phyloP scores from a whole-genome alignment of 2,329 filamentous ascomycete genomes.

The Curvularia lunata region DNA sequence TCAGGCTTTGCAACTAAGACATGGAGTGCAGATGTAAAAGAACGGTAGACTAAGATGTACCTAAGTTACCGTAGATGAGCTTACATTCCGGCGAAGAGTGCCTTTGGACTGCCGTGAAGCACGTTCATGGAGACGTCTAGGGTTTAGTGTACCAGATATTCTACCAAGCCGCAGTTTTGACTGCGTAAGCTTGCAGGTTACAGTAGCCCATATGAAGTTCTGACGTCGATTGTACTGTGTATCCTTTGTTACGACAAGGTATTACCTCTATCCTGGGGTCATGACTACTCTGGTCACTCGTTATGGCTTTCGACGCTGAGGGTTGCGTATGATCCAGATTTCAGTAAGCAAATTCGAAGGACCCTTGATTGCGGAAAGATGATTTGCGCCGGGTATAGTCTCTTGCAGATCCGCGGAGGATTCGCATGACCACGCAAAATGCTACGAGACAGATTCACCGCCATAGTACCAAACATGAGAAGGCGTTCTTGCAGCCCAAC shows the following conservation, averaged over 20 bases:
- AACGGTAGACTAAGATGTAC: constrained; percentile 24
- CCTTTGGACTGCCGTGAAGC: constrained; percentile 19
- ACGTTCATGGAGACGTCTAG: constrained; percentile 8
- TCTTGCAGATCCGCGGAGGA: neutral
- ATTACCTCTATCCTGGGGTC: neutral
- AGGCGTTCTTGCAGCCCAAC: neutral
- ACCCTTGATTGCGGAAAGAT: neutral
- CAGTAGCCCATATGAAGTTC: neutral
- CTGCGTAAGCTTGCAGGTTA: constrained; percentile 8
- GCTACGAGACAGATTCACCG: constrained; percentile 1
- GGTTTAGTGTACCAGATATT: constrained; percentile 17
- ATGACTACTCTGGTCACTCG: neutral
- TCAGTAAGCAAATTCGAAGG: neutral
- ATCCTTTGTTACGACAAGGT: neutral
- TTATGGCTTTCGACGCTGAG: neutral
- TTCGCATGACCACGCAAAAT: constrained; percentile 12
- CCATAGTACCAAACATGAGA: neutral
- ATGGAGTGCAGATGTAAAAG: constrained; percentile 29
- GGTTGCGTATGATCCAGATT: neutral
- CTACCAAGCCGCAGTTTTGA: constrained; percentile 12
- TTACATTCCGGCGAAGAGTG: constrained; percentile 35
- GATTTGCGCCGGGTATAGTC: neutral
- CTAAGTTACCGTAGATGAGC: constrained; percentile 30
- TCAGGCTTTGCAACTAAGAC: constrained; percentile 30
- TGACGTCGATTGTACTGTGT: neutral